phyloP scores from a whole-genome alignment of 306 rosid genomes.

The Vigna mungo region DNA sequence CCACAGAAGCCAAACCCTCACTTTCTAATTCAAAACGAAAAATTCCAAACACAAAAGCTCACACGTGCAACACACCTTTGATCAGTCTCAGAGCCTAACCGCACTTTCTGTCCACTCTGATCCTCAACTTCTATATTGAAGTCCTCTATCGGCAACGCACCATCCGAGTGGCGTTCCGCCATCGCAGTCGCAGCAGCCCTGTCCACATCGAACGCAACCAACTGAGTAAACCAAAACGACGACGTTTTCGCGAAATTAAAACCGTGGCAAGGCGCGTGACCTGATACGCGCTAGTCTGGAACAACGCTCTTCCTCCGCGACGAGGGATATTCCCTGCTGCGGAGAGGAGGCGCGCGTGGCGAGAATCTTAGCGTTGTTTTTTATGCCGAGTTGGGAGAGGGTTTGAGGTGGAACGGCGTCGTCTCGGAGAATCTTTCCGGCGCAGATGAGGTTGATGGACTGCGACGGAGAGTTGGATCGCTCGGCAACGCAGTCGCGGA shows the following conservation, averaged over 20 bases:
- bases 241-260: background rate
- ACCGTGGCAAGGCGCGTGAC: constrained; percentile 11
- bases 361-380: constrained; percentile 78
- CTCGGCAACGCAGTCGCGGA: constrained; percentile 72
- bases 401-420: constrained; percentile 59
- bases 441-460: constrained; percentile 79
- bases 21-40: background rate
- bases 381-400: constrained; percentile 65
- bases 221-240: background rate
- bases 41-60: background rate
- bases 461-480: constrained; percentile 65
- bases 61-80: constrained; percentile 59
- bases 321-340: constrained; percentile 59
- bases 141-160: constrained; percentile 80
- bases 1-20: constrained; percentile 17
- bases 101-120: constrained; percentile 87
- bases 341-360: constrained; percentile 55
- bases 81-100: constrained; percentile 79
- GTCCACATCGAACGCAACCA: constrained; percentile 40
- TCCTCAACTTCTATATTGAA: constrained; percentile 85
- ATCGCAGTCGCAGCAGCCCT: constrained; percentile 82
- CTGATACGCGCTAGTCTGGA: constrained; percentile 71
- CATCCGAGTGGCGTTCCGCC: constrained; percentile 76
- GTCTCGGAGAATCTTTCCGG: constrained; percentile 75
- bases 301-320: constrained; percentile 85